Evolutionary conservation across 495 filamentous ascomycete species (phyloP).

Genomic region (Penicillium dipodomyicola): DNA sequence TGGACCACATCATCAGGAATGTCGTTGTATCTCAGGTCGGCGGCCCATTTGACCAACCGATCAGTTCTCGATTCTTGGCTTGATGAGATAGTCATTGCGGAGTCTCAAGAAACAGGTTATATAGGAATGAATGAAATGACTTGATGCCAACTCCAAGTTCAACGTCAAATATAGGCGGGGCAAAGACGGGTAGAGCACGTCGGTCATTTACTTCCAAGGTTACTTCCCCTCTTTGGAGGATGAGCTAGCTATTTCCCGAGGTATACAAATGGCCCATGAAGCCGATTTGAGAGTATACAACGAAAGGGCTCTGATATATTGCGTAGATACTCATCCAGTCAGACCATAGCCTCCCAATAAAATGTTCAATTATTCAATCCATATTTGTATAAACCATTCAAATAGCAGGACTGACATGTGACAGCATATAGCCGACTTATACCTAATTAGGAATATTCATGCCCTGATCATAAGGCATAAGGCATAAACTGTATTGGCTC

Average conservation of each 20-base stretch:
- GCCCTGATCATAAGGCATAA: not conserved
- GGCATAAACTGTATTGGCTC: not conserved
- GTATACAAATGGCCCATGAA: not conserved
- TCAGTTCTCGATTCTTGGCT: conserved; percentile 22
- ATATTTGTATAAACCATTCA: not conserved
- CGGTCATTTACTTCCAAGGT: not conserved
- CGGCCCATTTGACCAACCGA: conserved; percentile 27
- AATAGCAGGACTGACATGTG: not conserved
- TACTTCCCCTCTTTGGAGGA: not conserved
- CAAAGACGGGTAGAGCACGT: not conserved
- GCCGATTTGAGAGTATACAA: not conserved
- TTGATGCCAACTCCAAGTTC: not conserved
- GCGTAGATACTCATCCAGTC: not conserved
- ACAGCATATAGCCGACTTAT: not conserved
- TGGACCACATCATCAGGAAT: conserved; percentile 32
- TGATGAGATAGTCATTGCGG: not conserved
- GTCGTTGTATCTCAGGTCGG: conserved; percentile 26
- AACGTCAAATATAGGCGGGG: conserved; percentile 4
- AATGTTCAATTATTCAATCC: not conserved
- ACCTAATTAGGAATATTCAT: not conserved
- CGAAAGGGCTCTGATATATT: not conserved
- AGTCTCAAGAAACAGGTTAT: not conserved
- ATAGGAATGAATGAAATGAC: not conserved
- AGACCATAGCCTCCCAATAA: not conserved
- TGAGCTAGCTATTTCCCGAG: conserved; percentile 1